Conservation (phyloP, 352 stramenopile species). For the Pythium volutum region DNA sequence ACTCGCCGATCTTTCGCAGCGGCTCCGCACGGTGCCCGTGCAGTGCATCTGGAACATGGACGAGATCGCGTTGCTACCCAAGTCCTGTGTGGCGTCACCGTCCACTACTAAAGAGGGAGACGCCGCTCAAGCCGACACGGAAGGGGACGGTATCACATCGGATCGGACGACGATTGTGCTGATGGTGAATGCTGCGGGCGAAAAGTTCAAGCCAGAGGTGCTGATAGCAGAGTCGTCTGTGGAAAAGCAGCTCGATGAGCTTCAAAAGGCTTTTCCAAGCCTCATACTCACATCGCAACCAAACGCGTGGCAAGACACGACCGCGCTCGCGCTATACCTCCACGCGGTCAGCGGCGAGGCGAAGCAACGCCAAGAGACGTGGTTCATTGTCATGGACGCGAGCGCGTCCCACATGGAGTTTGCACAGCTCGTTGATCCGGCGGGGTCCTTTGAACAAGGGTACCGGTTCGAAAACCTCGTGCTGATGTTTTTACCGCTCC, state of each 20-base stretch:
- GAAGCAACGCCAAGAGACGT: conserved; percentile 51
- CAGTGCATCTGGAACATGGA: conserved; percentile 76
- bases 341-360: conserved; percentile 61
- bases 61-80: conserved; percentile 38
- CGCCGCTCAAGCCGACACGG: neutral
- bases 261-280: conserved; percentile 15
- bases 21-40: conserved; percentile 42
- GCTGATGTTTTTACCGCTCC: conserved; percentile 58
- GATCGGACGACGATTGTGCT: conserved; percentile 50
- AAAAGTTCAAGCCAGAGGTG: conserved; percentile 63
- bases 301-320: conserved; percentile 45
- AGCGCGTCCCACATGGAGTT: conserved; percentile 63
- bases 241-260: conserved; percentile 10
- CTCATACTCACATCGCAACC: conserved; percentile 16
- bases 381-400: conserved; percentile 67
- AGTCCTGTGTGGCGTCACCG: neutral
- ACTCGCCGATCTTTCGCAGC: conserved; percentile 45
- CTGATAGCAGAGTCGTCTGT: conserved; percentile 28
- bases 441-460: conserved; percentile 50
- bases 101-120: neutral
- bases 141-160: neutral
- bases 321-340: conserved; percentile 48
- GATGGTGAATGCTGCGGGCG: conserved; percentile 53
- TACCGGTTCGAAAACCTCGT: conserved; percentile 69
- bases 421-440: conserved; percentile 53